Conservation (phyloP, 345 rosid genomes). For the Euphorbia peplus region DNA sequence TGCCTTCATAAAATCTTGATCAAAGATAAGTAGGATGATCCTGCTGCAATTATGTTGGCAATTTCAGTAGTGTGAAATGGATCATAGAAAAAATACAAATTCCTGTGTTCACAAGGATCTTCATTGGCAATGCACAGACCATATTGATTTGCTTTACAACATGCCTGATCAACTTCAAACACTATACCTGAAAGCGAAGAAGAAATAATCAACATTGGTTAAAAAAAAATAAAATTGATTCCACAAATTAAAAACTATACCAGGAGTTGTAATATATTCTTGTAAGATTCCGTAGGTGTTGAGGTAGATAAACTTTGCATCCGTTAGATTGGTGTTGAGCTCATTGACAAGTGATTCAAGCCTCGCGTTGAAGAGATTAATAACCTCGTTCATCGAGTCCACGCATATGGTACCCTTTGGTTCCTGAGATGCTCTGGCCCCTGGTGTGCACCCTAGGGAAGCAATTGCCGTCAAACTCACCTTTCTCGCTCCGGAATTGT, state of each 20-base stretch:
- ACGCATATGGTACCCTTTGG: constrained; percentile 13
- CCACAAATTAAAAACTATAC: too few relatives aligned
- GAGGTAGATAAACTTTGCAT: constrained; percentile 17
- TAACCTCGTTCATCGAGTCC: constrained; percentile 19
- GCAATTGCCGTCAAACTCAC: constrained; percentile 19
- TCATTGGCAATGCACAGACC: constrained; percentile 4
- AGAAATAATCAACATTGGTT: background rate
- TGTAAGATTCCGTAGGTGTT: background rate
- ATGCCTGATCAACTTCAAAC: constrained; percentile 1
- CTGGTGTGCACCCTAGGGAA: constrained; percentile 18
- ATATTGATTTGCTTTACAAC: constrained; percentile 13
- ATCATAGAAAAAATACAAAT: constrained; percentile 12
- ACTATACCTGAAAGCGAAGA: constrained; percentile 1
- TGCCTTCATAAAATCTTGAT: too few relatives aligned
- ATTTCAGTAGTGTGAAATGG: constrained; percentile 18
- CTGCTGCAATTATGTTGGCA: background rate
- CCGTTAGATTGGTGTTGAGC: constrained; percentile 7
- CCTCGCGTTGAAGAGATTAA: constrained; percentile 6
- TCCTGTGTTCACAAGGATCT: background rate
- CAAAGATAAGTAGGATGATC: too few relatives aligned
- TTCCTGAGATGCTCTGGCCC: background rate
- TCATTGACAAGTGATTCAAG: constrained; percentile 12
- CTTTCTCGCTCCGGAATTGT: constrained; percentile 27
- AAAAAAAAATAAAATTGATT: background rate
- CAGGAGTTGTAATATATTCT: background rate